Conservation (phyloP, 208 protist species). For the Crithidia bombi region DNA sequence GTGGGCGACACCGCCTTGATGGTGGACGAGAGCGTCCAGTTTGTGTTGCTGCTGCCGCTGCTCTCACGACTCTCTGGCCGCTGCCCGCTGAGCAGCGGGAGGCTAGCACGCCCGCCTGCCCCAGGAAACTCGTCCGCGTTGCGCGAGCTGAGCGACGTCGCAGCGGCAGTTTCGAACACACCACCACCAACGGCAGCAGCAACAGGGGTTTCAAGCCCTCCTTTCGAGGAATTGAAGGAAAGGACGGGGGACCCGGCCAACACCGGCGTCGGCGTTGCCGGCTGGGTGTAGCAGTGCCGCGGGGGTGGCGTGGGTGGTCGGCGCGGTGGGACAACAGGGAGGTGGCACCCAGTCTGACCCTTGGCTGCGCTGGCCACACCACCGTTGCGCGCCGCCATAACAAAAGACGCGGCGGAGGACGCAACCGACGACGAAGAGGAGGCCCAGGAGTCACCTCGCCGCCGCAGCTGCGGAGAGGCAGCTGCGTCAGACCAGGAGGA, state of each 20-base stretch:
- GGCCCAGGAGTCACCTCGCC: not conserved
- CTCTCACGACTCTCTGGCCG: not conserved
- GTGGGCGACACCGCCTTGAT: not conserved
- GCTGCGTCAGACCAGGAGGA: not conserved
- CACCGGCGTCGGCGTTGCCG: not conserved
- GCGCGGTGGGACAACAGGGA: not conserved
- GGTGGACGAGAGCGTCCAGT: slow-evolving; percentile 10
- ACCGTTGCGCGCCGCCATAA: not conserved
- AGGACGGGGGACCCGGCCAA: not conserved
- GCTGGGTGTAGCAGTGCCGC: slow-evolving; percentile 15
- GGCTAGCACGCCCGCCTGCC: not conserved
- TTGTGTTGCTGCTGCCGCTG: slow-evolving; percentile 11
- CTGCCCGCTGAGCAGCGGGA: too few species aligned
- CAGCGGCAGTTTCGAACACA: too few species aligned
- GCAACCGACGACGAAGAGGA: slow-evolving; percentile 1
- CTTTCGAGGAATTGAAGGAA: not conserved
- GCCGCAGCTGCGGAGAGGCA: not conserved
- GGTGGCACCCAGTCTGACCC: not conserved
- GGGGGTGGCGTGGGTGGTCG: slow-evolving; percentile 33
- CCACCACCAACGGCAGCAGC: not conserved
- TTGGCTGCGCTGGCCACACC: not conserved
- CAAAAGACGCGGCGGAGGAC: not conserved
- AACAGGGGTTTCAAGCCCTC: not conserved
- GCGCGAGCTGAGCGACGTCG: not conserved
- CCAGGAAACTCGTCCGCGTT: not conserved